phyloP scores from a whole-genome alignment of 1,139 yeast species.

The Suhomyces taliae region DNA sequence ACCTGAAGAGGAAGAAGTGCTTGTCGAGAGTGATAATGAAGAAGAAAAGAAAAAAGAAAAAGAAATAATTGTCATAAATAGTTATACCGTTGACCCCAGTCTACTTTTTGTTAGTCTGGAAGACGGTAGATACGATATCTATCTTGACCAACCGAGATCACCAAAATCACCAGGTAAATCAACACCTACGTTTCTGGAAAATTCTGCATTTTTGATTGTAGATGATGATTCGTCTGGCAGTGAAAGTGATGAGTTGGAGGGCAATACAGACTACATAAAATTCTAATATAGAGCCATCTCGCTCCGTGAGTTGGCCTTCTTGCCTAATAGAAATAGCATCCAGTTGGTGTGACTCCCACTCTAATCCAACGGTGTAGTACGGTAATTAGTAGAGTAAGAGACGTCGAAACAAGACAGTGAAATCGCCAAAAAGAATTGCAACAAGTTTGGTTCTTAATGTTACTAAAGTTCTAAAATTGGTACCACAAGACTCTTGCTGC shows the following conservation, averaged over 20 bases:
- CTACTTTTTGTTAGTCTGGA: conserved; percentile 21
- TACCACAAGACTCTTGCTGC: too few species aligned
- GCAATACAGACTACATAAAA: conserved; percentile 25
- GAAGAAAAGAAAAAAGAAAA: conserved; percentile 12
- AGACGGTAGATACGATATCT: conserved; percentile 29
- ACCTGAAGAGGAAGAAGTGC: conserved; percentile 26
- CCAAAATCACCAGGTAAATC: conserved; percentile 1
- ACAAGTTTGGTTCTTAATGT: too few species aligned
- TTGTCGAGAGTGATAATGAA: conserved; percentile 26
- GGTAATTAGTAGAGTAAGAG: too few species aligned
- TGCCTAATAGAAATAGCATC: too few species aligned
- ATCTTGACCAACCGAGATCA: conserved; percentile 20
- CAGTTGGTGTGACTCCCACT: too few species aligned
- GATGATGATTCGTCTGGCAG: conserved; percentile 9
- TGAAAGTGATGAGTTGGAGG: conserved; percentile 36
- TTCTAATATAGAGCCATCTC: conserved; percentile 3
- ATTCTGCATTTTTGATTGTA: conserved; percentile 14
- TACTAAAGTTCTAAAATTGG: too few species aligned
- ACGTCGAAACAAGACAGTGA: too few species aligned
- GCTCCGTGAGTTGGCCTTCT: too few species aligned
- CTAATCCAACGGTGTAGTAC: too few species aligned
- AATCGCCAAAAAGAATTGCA: too few species aligned
- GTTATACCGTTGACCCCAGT: conserved; percentile 37
- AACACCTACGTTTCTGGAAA: conserved; percentile 11
- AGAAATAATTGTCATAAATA: conserved; percentile 27